A percentile compares a stretch with the other conserved stretches of the same genome.
Conservation (phyloP, 805 yeast genomes). For the Candida ficus region DNA sequence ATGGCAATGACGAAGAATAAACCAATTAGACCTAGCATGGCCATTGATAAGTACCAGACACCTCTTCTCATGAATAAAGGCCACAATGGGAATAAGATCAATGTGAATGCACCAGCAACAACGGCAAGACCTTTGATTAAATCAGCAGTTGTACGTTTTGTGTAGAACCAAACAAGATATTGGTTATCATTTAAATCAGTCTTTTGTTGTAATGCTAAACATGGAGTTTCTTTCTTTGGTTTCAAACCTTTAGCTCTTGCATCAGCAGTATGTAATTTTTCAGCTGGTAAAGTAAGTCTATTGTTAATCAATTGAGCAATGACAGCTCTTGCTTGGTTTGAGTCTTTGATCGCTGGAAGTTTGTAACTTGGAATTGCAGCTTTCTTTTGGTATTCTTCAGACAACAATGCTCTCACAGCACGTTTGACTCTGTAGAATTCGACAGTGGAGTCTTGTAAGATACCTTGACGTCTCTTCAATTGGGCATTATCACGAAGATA, state of each 20-base stretch:
- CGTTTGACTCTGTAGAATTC: slow-evolving; percentile 89
- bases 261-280: slow-evolving; percentile 65
- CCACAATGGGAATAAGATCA: slow-evolving; percentile 90
- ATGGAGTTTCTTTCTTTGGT: slow-evolving; percentile 62
- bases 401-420: slow-evolving; percentile 68
- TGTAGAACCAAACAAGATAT: slow-evolving; percentile 82
- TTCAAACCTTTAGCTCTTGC: slow-evolving; percentile 56
- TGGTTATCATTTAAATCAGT: slow-evolving; percentile 60
- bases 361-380: slow-evolving; percentile 41
- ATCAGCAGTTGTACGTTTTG: slow-evolving; percentile 52
- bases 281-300: slow-evolving; percentile 71
- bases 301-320: slow-evolving; percentile 66
- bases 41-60: slow-evolving; percentile 86
- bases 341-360: slow-evolving; percentile 45
- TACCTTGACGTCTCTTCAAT: slow-evolving; percentile 81
- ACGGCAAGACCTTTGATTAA: slow-evolving; percentile 34
- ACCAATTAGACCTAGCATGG: slow-evolving; percentile 65
- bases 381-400: slow-evolving; percentile 60
- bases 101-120: slow-evolving; percentile 57
- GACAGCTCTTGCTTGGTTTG: slow-evolving; percentile 53
- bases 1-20: slow-evolving; percentile 75
- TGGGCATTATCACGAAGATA: slow-evolving; percentile 57
- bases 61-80: slow-evolving; percentile 84
- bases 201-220: slow-evolving; percentile 46
- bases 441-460: slow-evolving; percentile 60